A percentile compares a stretch with the other conserved stretches of the same genome.
These are phyloP conservation scores for Kodamaea sp. DNA, from an alignment of 1,139 yeast species.

Conservation along the genomic window DNA sequence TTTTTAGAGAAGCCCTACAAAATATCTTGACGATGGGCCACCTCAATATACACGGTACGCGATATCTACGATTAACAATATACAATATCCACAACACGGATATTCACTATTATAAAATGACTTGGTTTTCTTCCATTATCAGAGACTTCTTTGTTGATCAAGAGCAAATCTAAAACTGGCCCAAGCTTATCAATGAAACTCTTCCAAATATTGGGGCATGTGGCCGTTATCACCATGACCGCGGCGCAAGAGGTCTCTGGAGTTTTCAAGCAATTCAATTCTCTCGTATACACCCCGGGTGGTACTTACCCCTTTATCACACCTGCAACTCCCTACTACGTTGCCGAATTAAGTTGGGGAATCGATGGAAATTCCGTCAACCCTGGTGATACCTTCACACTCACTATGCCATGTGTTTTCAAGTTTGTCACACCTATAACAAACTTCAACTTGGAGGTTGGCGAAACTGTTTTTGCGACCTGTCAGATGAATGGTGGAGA, in stretches of 20 bases:
- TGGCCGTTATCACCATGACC: too few relatives aligned
- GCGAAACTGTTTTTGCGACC: slow-evolving; percentile 24
- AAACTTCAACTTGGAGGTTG: slow-evolving; percentile 19
- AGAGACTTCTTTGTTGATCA: too few relatives aligned
- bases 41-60: too few relatives aligned
- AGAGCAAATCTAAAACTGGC: too few relatives aligned
- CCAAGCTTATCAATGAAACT: too few relatives aligned
- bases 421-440: slow-evolving; percentile 24
- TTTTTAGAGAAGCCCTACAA: too few relatives aligned
- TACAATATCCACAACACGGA: too few relatives aligned
- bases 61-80: too few relatives aligned
- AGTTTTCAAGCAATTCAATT: slow-evolving; percentile 20
- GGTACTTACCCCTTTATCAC: slow-evolving; percentile 6
- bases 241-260: slow-evolving; percentile 9
- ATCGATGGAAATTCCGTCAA: slow-evolving; percentile 20
- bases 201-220: too few relatives aligned
- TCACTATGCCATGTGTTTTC: slow-evolving; percentile 32
- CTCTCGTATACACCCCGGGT: slow-evolving; percentile 14
- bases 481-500: slow-evolving; percentile 29
- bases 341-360: slow-evolving; percentile 25
- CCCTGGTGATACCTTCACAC: slow-evolving; percentile 35
- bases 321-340: slow-evolving; percentile 23
- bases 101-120: too few relatives aligned
- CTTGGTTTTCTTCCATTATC: too few relatives aligned
- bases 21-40: too few relatives aligned